Evolutionary conservation across 2,329 filamentous ascomycete genomes (phyloP), one percentile per base, ranked within the genome.

Genomic region (Clarireedia sp.): DNA sequence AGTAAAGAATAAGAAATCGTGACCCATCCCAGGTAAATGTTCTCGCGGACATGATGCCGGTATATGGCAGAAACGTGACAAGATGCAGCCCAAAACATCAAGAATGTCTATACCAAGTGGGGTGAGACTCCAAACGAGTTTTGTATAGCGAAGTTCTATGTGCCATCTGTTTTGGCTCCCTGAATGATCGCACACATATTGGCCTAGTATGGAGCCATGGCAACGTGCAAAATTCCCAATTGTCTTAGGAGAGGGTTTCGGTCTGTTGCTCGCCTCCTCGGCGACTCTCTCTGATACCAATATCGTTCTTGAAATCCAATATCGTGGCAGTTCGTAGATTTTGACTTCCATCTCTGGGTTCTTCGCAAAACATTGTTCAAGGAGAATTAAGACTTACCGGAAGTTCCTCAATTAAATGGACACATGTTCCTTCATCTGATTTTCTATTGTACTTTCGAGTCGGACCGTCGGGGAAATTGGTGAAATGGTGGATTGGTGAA

Each of bases 1-100:
- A 68, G 66, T 65, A 65, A 66, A 68, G 49, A 66, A 64, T 49
- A 58, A 36, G 23, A 64, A 57, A 37, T 62, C 56, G 43, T 66
- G 61, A 9, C 55, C 8, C 51, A 61, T 49, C 12, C 37, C 37
- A 24, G 48, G 16, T 19, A 37, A 17, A 24, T 62, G 24, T 50
- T 43, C 48, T 50, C 63, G 57, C 12, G 37, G 26, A 57, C 62
- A 65, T 26, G 62, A 56, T 36, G 52, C 37, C 19, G 56, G 58
- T 44, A 60, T 40, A 41, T 48, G 52, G 19, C 63, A 50, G 36
- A 48, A 57, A 51, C 64, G 59, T 51, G 59, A 61, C 16, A 65
- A 53, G 29, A 65, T 59, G 16, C 48, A 53, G 10, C 58, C 62
- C 29, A 60, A 47, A 21, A 61, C 38, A 41, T 61, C 58, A 8